Conservation (phyloP, 2,329 filamentous ascomycete species). For the Ciborinia camelliae region DNA sequence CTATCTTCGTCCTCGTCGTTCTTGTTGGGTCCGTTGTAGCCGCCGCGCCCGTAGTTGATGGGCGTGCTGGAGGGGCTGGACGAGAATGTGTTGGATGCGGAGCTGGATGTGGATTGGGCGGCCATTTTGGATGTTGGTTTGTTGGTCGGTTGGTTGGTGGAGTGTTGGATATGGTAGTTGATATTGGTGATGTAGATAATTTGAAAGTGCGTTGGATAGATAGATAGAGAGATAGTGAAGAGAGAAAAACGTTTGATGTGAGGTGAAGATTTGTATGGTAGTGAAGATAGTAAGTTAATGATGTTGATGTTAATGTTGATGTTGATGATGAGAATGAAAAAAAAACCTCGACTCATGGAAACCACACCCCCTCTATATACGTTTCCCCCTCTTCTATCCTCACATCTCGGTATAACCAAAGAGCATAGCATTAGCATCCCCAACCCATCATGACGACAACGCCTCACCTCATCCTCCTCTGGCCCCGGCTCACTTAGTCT, state of each 20-base stretch:
- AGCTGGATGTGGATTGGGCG: constrained; percentile 23
- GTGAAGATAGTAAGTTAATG: neutral
- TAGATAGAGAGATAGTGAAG: too few relatives aligned
- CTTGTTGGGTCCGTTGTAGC: constrained; percentile 28
- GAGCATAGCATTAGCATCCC: neutral
- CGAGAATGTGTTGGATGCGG: constrained; percentile 1
- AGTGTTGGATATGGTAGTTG: neutral
- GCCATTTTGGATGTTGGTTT: constrained; percentile 26
- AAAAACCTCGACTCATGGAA: neutral
- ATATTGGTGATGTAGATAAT: neutral
- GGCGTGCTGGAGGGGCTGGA: constrained; percentile 18
- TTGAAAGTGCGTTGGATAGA: neutral
- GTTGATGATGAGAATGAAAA: constrained; percentile 6
- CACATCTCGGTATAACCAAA: neutral
- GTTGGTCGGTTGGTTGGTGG: constrained; percentile 11
- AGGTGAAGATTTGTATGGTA: neutral
- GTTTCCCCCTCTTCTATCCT: neutral
- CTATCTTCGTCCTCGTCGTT: constrained; percentile 22
- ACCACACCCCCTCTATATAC: constrained; percentile 14
- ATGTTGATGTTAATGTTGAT: constrained; percentile 10
- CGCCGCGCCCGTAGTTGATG: constrained; percentile 30
- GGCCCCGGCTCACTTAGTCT: constrained; percentile 5
- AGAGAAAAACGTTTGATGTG: neutral
- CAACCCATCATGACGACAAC: constrained; percentile 15
- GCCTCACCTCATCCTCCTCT: constrained; percentile 19